Base-by-base conservation (phyloP, 441 rosid species). In the Theobroma grandiflorum region DNA sequence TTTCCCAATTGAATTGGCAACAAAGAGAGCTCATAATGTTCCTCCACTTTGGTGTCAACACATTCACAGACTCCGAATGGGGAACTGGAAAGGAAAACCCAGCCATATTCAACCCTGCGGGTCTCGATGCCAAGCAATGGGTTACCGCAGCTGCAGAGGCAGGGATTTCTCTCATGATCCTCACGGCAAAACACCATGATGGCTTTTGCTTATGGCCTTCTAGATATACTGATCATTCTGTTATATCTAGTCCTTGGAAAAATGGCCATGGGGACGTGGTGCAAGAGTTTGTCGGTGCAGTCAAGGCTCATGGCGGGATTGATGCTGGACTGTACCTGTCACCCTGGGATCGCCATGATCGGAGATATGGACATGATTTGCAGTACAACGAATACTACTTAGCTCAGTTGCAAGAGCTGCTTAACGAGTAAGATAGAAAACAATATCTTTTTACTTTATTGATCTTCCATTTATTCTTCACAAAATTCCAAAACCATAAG, bases 131-230 rank as follows among this genome's bases (percentile, higher is more conserved):
- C 1, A 66, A 45, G 68, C 95, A 93, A 77, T 93, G 97, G 97
- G 88, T 86, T 11, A 69, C 62, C 43, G 31, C 85, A 2, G 95
- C 97, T 0, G 83, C 82, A 6, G 92, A 81, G 22, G 92, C 95
- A 0, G 91, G 95, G 14, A 53, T 90, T 22, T 85, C 89, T 18
- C 89, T 93, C 6, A 40, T 93, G 84, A 90, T 93, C 49, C 82
- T 91, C 5, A 93, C 97, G 0, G 97, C 95, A 0, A 93, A 93
- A 83, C 97, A 93, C 86, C 95, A 93, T 42, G 97, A 93, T 10
- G 97, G 97, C 7, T 93, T 93, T 64, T 93, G 97, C 81, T 68
- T 93, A 76, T 93, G 95, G 95, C 97, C 94, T 3, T 85, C 90
- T 0, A 90, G 85, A 59, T 93, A 90, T 68, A 93, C 97, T 1